A percentile compares a stretch with the other conserved stretches of the same genome.
Evolutionary conservation across 1,284 basidiomycete genomes (phyloP).

Genomic region (Agaricales sp.): DNA sequence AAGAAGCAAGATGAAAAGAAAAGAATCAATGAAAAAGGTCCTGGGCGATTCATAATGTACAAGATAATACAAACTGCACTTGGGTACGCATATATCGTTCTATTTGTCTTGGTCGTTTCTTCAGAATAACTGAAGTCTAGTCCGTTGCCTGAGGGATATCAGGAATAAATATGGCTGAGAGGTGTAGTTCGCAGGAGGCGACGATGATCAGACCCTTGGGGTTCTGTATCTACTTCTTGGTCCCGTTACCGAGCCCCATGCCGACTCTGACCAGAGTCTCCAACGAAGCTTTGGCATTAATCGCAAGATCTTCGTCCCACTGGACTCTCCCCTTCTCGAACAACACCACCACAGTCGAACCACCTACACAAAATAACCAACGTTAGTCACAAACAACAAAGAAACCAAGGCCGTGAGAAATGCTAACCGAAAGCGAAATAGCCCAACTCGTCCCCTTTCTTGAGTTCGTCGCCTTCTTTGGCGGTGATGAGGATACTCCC

Average conservation of each 20-base stretch:
- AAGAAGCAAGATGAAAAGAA: too few relatives aligned
- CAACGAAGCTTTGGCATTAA: slow-evolving; percentile 73
- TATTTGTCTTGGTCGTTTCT: too few relatives aligned
- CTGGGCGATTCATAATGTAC: too few relatives aligned
- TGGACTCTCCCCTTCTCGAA: slow-evolving; percentile 75
- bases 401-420: slow-evolving; percentile 3
- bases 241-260: slow-evolving; percentile 60
- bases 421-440: slow-evolving; percentile 87
- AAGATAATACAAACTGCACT: too few relatives aligned
- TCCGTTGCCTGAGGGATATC: too few relatives aligned
- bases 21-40: too few relatives aligned
- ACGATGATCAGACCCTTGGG: too few relatives aligned
- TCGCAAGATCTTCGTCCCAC: slow-evolving; percentile 89
- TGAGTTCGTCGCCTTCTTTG: slow-evolving; percentile 70
- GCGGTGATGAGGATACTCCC: slow-evolving; percentile 83
- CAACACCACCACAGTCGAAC: slow-evolving; percentile 81
- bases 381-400: slow-evolving; percentile 6
- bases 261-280: slow-evolving; percentile 87
- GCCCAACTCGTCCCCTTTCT: slow-evolving; percentile 84
- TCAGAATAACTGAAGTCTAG: too few relatives aligned
- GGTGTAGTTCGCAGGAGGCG: too few relatives aligned
- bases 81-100: too few relatives aligned
- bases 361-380: slow-evolving; percentile 38
- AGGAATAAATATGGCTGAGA: too few relatives aligned
- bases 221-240: slow-evolving; percentile 4